Conservation (phyloP, 2,329 filamentous ascomycete species). For the Thermomyces lanuginosus region DNA sequence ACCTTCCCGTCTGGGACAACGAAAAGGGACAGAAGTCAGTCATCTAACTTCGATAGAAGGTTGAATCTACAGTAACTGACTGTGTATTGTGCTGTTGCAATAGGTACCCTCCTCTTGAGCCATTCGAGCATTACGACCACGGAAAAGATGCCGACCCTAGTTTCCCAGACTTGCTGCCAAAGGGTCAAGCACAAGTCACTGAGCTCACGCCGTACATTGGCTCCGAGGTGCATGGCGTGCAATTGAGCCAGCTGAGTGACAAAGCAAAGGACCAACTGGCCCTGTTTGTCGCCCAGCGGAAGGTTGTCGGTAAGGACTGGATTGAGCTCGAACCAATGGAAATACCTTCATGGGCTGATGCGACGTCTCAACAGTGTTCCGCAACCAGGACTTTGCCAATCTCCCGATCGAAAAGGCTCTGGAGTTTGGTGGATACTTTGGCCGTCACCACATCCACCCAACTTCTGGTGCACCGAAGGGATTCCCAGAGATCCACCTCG, state of each 20-base stretch:
- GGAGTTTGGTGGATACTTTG: slow-evolving; percentile 58
- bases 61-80: too few species aligned
- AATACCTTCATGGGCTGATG: too few species aligned
- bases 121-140: slow-evolving; percentile 58
- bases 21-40: slow-evolving; percentile 22
- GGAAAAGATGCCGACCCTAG: slow-evolving; percentile 56
- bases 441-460: slow-evolving; percentile 66
- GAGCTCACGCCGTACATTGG: slow-evolving; percentile 60
- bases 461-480: slow-evolving; percentile 59
- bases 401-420: slow-evolving; percentile 54
- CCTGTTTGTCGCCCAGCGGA: slow-evolving; percentile 31
- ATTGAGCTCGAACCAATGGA: not conserved
- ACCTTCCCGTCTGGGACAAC: slow-evolving; percentile 55
- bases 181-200: slow-evolving; percentile 28
- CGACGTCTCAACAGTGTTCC: slow-evolving; percentile 38
- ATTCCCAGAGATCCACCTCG: slow-evolving; percentile 59
- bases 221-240: slow-evolving; percentile 53
- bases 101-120: slow-evolving; percentile 45
- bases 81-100: too few species aligned
- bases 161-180: slow-evolving; percentile 51
- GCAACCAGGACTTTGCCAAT: slow-evolving; percentile 55
- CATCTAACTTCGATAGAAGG: not conserved
- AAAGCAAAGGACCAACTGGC: slow-evolving; percentile 64
- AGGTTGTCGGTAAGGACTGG: slow-evolving; percentile 44
- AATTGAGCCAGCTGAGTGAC: slow-evolving; percentile 50